Conservation (phyloP, 176 grass and related monocot species). For the Oryza glaberrima region DNA sequence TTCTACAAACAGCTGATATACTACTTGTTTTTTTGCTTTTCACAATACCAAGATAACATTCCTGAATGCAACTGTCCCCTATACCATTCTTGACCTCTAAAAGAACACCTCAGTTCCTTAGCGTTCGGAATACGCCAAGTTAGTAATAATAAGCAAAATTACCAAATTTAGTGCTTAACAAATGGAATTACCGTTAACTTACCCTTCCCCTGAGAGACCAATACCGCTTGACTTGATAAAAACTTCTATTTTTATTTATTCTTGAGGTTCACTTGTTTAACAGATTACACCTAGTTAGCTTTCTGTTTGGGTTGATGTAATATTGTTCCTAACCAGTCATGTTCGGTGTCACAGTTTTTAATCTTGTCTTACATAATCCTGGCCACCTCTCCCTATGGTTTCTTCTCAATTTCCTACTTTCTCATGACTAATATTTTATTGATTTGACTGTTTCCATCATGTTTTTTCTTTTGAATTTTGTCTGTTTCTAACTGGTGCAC, state of each 20-base stretch:
- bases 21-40: neutral
- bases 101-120: neutral
- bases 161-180: neutral
- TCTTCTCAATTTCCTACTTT: neutral
- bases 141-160: neutral
- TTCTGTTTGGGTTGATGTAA: conserved; percentile 14
- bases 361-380: neutral
- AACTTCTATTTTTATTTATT: neutral
- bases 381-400: neutral
- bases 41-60: neutral
- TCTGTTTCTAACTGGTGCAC: neutral
- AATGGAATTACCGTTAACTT: neutral
- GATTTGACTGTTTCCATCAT: neutral
- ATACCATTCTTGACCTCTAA: neutral
- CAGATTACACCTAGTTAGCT: neutral
- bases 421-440: neutral
- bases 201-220: neutral
- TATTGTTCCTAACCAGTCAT: neutral
- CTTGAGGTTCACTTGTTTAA: conserved; percentile 17
- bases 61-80: neutral
- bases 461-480: neutral
- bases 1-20: neutral
- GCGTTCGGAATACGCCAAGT: neutral
- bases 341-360: conserved; percentile 8
- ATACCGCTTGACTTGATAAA: neutral